Evolutionary conservation across 1,139 yeast genomes (phyloP).

Genomic region (Starmera stellimalicola): DNA sequence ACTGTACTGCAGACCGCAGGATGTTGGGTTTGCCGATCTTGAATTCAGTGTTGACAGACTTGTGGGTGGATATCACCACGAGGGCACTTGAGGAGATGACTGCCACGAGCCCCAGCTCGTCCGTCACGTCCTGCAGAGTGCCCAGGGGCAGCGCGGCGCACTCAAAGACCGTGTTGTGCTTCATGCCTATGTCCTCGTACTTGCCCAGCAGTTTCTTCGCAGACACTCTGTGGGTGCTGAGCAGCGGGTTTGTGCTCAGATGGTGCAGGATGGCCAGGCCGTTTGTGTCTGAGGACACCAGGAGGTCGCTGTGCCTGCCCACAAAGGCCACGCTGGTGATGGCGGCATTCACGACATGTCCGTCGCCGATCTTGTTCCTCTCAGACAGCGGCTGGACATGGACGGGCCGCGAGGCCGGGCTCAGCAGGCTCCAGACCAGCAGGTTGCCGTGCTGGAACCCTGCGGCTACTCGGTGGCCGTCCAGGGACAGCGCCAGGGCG

Average conservation of each 20-base stretch:
- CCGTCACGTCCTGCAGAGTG: constrained; percentile 39
- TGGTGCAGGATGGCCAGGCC: constrained; percentile 58
- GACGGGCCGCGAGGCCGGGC: constrained; percentile 14
- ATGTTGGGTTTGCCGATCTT: constrained; percentile 39
- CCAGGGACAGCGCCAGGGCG: constrained; percentile 37
- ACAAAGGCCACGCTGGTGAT: constrained; percentile 42
- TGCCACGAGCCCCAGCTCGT: constrained; percentile 51
- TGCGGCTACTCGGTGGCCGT: constrained; percentile 34
- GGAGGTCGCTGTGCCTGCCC: constrained; percentile 44
- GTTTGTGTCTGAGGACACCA: constrained; percentile 46
- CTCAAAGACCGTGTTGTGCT: constrained; percentile 27
- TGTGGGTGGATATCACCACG: constrained; percentile 45
- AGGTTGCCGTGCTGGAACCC: constrained; percentile 37
- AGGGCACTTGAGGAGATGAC: constrained; percentile 45
- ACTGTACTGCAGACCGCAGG: constrained; percentile 23
- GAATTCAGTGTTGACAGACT: constrained; percentile 44
- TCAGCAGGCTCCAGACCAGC: constrained; percentile 32
- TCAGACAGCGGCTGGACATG: constrained; percentile 18
- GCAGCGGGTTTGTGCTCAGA: constrained; percentile 42
- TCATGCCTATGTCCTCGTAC: constrained; percentile 15
- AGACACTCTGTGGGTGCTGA: constrained; percentile 28
- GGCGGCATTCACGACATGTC: constrained; percentile 41
- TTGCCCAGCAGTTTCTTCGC: constrained; percentile 47
- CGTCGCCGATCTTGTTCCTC: constrained; percentile 30
- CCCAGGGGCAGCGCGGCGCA: constrained; percentile 48